Evolutionary conservation across 306 rosid species (phyloP), one percentile per base, ranked within the genome.

Genomic region (Gastrolobium villosum): DNA sequence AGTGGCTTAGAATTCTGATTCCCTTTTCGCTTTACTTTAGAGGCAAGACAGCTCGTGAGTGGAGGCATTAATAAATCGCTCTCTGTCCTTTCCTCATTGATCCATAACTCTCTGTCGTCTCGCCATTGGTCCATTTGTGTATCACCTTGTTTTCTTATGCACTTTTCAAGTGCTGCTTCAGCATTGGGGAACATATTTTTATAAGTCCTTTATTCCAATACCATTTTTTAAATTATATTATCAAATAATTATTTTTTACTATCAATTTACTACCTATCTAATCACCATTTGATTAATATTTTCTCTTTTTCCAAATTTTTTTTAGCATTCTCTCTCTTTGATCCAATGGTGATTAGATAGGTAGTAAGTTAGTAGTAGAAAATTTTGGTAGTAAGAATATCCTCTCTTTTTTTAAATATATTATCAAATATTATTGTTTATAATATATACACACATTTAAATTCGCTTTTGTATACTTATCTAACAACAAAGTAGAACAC

Each of bases 141-240:
- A 0, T 39, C 39, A 6, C 1, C 36, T 43, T 14, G 13, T 14
- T 5, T 9, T 6, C 31, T 52, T 56, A 10, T 5, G 6, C 2
- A 14, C 40, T 41, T 83, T 78, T 63, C 78, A 79, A 74, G 62
- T 40, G 66, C 81, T 76, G 90, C 75, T 86, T n/a, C 81, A 83
- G 3, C 64, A 78, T 11, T 15, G 66, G 89, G 94, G 84, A 83
- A 77, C 97, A 89, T n/a, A 65, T 81, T 85, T 56, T 37, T 63
- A 30, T 28, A 50, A 4, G 2, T 28, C 43, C 36, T 10, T 10
- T 30, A 28, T 68, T 64, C 50, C 3, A 3, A 37, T 14, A 14
- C 32, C n/a, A 61, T n/a, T 35, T 10, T 54, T 6, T 0, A 20
- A 20, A 20, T 0, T 20, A 20, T 20, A 20, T 20, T 20, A 20